Percentiles rank a stretch among this genome's conserved stretches.
phyloP scores from a whole-genome alignment of 169 alveolate genomes.

The Plasmodium fragile region DNA sequence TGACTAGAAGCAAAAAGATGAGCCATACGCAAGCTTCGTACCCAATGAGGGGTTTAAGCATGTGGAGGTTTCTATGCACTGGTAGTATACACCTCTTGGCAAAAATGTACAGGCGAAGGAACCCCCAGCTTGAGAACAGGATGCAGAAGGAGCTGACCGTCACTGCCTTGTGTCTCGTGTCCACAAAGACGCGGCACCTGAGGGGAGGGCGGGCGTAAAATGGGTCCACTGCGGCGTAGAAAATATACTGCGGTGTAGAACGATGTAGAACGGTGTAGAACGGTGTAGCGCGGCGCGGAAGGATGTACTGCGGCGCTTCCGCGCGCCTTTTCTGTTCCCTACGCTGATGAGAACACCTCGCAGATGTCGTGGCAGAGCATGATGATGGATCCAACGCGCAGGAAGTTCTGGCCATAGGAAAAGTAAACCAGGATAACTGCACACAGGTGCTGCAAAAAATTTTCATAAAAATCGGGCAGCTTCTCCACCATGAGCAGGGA shows the following conservation, averaged over 20 bases:
- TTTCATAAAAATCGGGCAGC: conserved; percentile 83
- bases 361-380: conserved; percentile 84
- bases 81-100: conserved; percentile 81
- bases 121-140: conserved; percentile 81
- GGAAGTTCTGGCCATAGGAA: conserved; percentile 81
- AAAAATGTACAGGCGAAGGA: conserved; percentile 80
- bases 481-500: conserved; percentile 75
- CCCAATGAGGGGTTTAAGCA: conserved; percentile 60
- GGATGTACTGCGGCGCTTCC: neutral
- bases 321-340: neutral
- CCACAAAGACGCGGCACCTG: conserved; percentile 86
- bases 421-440: conserved; percentile 81
- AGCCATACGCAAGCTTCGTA: conserved; percentile 79
- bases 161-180: conserved; percentile 79
- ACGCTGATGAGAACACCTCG: conserved; percentile 85
- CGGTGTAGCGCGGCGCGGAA: no score
- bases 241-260: neutral
- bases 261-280: neutral
- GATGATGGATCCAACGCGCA: conserved; percentile 82
- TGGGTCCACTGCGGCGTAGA: neutral
- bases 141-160: conserved; percentile 79
- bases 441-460: conserved; percentile 78
- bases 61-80: conserved; percentile 68
- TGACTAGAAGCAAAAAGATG: conserved; percentile 77
- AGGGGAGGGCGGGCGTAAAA: neutral